Conservation (phyloP, 768 basidiomycete genomes). For the Leucocoprinus leucothites region DNA sequence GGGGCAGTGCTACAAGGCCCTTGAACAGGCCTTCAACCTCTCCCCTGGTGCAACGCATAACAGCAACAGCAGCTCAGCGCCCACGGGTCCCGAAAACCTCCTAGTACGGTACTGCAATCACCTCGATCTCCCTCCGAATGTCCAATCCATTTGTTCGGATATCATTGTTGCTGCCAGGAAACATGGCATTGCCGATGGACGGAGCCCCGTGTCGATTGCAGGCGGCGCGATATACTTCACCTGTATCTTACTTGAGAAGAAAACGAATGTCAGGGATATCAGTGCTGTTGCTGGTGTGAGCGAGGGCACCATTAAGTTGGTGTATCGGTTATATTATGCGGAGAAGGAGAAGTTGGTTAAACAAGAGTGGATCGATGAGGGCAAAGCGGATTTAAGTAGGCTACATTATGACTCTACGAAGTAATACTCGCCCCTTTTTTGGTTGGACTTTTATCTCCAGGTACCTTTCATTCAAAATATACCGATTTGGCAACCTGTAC, state of each 20-base stretch:
- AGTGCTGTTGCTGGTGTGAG: slow-evolving; percentile 90
- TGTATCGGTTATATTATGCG: slow-evolving; percentile 74
- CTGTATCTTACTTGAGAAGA: slow-evolving; percentile 68
- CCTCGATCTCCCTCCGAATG: slow-evolving; percentile 76
- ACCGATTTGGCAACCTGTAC: background rate
- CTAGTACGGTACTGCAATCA: slow-evolving; percentile 94
- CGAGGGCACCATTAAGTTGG: slow-evolving; percentile 92
- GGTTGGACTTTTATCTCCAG: background rate
- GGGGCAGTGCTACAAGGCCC: slow-evolving; percentile 89
- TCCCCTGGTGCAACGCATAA: slow-evolving; percentile 67
- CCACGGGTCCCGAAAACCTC: slow-evolving; percentile 77
- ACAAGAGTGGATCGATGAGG: slow-evolving; percentile 81
- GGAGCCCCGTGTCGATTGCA: slow-evolving; percentile 98
- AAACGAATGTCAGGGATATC: slow-evolving; percentile 81
- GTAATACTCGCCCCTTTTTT: slow-evolving; percentile 22
- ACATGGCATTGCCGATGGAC: slow-evolving; percentile 87
- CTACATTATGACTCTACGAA: slow-evolving; percentile 39
- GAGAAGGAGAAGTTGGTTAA: slow-evolving; percentile 80
- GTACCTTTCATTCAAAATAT: background rate
- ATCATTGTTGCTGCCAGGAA: slow-evolving; percentile 79
- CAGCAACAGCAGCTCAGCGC: slow-evolving; percentile 40
- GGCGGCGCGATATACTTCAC: slow-evolving; percentile 95
- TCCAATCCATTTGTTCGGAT: slow-evolving; percentile 81
- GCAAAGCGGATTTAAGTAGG: slow-evolving; percentile 56
- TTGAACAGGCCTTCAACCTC: slow-evolving; percentile 87